These are phyloP conservation scores for Falciphora oryzae DNA, from an alignment of 2,329 filamentous ascomycete genomes.

Conservation along the genomic window DNA sequence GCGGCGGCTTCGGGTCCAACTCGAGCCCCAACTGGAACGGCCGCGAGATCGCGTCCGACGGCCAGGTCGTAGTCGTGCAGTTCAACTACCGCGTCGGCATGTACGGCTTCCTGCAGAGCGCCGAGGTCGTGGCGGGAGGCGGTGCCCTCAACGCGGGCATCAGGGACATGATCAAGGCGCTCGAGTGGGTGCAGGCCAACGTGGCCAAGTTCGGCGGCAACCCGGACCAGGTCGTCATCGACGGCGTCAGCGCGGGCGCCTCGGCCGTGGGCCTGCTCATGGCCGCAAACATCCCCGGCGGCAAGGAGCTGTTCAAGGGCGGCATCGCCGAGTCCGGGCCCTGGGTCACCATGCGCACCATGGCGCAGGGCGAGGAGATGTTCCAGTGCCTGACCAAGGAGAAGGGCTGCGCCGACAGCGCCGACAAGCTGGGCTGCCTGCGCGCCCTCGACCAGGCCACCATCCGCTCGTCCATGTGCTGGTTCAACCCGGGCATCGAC, in stretches of 20 bases:
- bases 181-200: conserved; percentile 11
- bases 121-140: background rate
- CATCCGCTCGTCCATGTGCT: conserved; percentile 3
- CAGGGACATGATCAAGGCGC: conserved; percentile 4
- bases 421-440: conserved; percentile 2
- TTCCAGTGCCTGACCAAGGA: conserved; percentile 5
- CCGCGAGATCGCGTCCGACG: conserved; percentile 46
- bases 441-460: conserved; percentile 6
- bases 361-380: conserved; percentile 4
- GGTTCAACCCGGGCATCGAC: conserved; percentile 6
- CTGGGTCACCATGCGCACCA: conserved; percentile 6
- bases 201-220: conserved; percentile 13
- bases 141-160: conserved; percentile 5
- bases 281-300: background rate
- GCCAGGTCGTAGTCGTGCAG: conserved; percentile 51
- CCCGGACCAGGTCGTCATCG: conserved; percentile 5
- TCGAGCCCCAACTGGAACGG: conserved; percentile 48
- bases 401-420: conserved; percentile 4
- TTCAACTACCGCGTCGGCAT: conserved; percentile 44
- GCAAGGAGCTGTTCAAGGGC: conserved; percentile 2
- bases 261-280: conserved; percentile 6
- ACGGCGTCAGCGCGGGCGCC: conserved; percentile 7
- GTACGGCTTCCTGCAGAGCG: conserved; percentile 1
- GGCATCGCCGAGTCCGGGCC: conserved; percentile 5
- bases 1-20: conserved; percentile 45